Conservation (phyloP, 2,329 filamentous ascomycete species). For the Byssothecium circinans region DNA sequence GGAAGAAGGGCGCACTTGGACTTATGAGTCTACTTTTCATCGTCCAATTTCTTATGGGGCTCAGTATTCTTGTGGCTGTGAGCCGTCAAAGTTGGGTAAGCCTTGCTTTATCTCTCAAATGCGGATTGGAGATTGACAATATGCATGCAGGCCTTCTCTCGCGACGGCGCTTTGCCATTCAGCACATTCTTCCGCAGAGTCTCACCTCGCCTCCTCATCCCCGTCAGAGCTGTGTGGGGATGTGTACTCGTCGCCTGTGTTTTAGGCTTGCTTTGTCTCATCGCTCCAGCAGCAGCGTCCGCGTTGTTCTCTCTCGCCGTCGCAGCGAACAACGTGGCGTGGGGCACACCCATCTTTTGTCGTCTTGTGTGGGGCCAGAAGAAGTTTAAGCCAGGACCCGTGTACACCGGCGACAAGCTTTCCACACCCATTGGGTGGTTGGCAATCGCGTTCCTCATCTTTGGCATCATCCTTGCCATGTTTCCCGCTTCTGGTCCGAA, state of each 20-base stretch:
- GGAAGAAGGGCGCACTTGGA: constrained; percentile 60
- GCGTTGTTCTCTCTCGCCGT: constrained; percentile 63
- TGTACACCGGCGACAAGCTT: constrained; percentile 57
- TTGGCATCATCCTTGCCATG: constrained; percentile 61
- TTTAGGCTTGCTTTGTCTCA: constrained; percentile 61
- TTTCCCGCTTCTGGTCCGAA: constrained; percentile 60
- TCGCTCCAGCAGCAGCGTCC: constrained; percentile 59
- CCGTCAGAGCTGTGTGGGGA: constrained; percentile 59
- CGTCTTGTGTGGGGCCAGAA: constrained; percentile 60
- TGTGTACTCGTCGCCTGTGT: constrained; percentile 55
- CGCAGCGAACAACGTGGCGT: constrained; percentile 63
- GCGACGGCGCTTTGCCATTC: constrained; percentile 64
- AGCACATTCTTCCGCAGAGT: constrained; percentile 60
- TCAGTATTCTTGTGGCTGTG: constrained; percentile 60
- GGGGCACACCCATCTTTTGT: constrained; percentile 61
- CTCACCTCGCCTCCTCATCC: constrained; percentile 59
- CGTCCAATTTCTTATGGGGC: constrained; percentile 64
- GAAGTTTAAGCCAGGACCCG: constrained; percentile 61
- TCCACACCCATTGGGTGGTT: constrained; percentile 57
- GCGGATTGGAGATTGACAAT: not conserved
- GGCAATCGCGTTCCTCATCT: constrained; percentile 58
- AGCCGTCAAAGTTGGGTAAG: constrained; percentile 60
- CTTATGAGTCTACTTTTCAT: constrained; percentile 63
- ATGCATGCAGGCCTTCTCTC: constrained; percentile 55
- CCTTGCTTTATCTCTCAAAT: not conserved